Conservation (phyloP, 495 filamentous ascomycete species). For the Oidiodendron maius region DNA sequence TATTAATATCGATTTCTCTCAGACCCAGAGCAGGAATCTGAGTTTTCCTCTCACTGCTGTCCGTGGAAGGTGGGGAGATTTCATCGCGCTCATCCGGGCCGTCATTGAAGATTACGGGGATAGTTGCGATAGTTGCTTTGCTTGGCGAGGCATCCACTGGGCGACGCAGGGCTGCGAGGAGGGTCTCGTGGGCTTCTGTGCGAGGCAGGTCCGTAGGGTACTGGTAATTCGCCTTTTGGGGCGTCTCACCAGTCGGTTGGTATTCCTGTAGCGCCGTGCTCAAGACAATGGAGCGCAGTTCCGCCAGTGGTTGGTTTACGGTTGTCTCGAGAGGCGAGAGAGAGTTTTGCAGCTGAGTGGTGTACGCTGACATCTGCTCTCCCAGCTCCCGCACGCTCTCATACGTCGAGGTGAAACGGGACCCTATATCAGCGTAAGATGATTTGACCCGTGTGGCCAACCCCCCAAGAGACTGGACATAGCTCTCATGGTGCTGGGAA, state of each 20-base stretch:
- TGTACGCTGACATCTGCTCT: constrained; percentile 52
- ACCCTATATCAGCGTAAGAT: constrained; percentile 63
- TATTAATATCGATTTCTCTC: constrained; percentile 50
- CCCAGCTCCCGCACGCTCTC: constrained; percentile 57
- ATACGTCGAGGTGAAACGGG: constrained; percentile 56
- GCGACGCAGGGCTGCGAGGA: constrained; percentile 18
- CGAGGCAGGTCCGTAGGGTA: constrained; percentile 72
- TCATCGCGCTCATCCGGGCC: neutral
- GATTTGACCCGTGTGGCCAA: constrained; percentile 59
- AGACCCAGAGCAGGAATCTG: constrained; percentile 35
- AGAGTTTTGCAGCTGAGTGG: constrained; percentile 42
- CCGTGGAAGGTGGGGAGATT: neutral
- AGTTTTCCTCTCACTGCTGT: neutral
- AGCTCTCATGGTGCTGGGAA: constrained; percentile 60
- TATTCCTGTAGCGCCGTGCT: constrained; percentile 67
- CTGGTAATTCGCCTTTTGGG: constrained; percentile 67
- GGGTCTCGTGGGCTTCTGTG: constrained; percentile 61
- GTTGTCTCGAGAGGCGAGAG: constrained; percentile 53
- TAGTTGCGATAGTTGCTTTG: constrained; percentile 13
- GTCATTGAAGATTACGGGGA: constrained; percentile 21
- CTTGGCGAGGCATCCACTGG: constrained; percentile 6
- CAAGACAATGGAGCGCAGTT: constrained; percentile 60
- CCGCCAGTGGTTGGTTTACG: constrained; percentile 60
- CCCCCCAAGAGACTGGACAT: constrained; percentile 51
- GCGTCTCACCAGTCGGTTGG: constrained; percentile 76